Evolutionary conservation across 2,329 filamentous ascomycete genomes (phyloP), one percentile per base, ranked within the genome.

Genomic region (Curvularia spicifera): DNA sequence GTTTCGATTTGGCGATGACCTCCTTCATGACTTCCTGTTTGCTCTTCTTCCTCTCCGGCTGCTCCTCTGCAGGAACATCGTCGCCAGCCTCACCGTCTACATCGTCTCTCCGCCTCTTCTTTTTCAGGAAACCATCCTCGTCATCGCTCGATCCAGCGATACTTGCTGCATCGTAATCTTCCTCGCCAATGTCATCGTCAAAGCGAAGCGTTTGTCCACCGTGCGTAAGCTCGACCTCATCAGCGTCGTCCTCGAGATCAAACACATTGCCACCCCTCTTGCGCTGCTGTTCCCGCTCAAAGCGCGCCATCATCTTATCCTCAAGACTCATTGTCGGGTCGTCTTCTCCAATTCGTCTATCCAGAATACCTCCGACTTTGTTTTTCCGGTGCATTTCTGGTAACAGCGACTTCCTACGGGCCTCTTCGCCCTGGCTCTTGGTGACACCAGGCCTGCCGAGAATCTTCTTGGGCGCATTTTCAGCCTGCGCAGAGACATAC

Each of bases 11-110:
- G 60, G 93, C 91, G 66, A 99, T 97, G 60, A 99, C 85, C 77
- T 99, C 96, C 71, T 97, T 90, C 91, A 98, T 97, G 49, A 99
- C 91, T 77, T 99, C 95, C 53, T 95, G 91, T 79, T 97, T 98
- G 3, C 89, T 89, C 81, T 97, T 99, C 78, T 97, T 97, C 58
- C 89, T 85, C 69, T 94, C 90, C 0, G 92, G 93, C 62, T 88
- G 80, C 0, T 81, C 81, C 6, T 81, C 82, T 5, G 81, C 81
- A 3, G 59, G 61, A 13, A 57, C 70, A 13, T 65, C 71, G 8
- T 44, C 66, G 1, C 60, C 68, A 8, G 66, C 65, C 5, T 82
- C 81, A 4, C 78, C 82, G 3, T 81, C 83, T 0, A 78, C 82
- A 4, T 80, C 82, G 0, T 79, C 83, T 29, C 78, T 70, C 62